phyloP scores from a whole-genome alignment of 192 early-diverging fungal genomes.

The Coemansia sp. region DNA sequence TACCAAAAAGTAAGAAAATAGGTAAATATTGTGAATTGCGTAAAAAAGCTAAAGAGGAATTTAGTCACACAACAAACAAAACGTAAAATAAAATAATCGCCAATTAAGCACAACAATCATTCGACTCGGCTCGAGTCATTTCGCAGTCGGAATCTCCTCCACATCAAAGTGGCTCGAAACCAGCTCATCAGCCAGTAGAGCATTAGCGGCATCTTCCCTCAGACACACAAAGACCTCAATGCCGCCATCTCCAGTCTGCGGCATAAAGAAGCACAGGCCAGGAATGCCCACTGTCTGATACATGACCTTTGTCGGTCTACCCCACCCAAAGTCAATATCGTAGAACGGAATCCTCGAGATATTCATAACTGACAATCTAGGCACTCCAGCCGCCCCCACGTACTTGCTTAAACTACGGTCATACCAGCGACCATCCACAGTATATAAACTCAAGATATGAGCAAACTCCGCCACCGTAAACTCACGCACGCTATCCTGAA shows the following conservation, averaged over 20 bases:
- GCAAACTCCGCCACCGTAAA: slow-evolving; percentile 24
- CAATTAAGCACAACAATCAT: too few species aligned
- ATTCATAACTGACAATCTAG: slow-evolving; percentile 17
- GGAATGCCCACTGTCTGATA: slow-evolving; percentile 5
- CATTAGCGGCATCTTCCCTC: background rate
- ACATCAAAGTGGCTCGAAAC: slow-evolving; percentile 21
- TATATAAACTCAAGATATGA: slow-evolving; percentile 10
- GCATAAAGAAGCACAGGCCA: slow-evolving; percentile 15
- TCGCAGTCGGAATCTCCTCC: background rate
- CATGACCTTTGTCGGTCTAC: slow-evolving; percentile 14
- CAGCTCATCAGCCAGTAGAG: background rate
- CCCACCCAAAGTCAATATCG: slow-evolving; percentile 28
- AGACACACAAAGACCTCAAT: slow-evolving; percentile 18
- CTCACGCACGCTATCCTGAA: slow-evolving; percentile 9
- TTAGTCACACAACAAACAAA: background rate
- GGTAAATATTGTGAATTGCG: background rate
- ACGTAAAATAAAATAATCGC: background rate
- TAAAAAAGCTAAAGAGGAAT: background rate
- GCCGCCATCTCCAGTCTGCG: slow-evolving; percentile 13
- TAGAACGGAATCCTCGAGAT: slow-evolving; percentile 24
- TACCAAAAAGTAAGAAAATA: background rate
- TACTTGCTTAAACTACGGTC: background rate
- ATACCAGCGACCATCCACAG: background rate
- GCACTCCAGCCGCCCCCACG: slow-evolving; percentile 5
- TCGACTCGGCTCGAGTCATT: background rate